Base-by-base conservation (phyloP, 2,329 filamentous ascomycete genomes). In the Corynespora cassiicola region DNA sequence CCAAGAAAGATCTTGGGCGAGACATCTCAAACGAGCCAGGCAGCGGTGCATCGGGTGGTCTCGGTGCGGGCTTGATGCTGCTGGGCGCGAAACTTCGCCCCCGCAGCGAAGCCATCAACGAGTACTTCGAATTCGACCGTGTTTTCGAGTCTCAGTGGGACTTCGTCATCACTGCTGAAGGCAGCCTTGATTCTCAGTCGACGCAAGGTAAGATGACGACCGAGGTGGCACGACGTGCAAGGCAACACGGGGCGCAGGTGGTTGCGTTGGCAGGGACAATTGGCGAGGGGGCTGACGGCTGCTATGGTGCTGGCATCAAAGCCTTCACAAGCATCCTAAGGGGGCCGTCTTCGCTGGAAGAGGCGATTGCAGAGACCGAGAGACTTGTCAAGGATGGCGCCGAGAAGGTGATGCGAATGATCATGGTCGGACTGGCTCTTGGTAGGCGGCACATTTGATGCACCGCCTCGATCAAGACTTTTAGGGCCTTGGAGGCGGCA, bases 81-180 rank as follows among this genome's bases (percentile, higher is more conserved):
- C 52, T 79, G 18, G 75, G 75, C 26, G 75, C 73, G 2, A 63
- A 47, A 20, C 58, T 80, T 11, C 67, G 72, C 30, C 73, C 75
- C 11, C 65, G 76, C 29, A 75, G 73, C 50, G 75, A 77, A 36
- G 71, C 75, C 17, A 71, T 79, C 49, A 75, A 72, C 53, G 72
- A 76, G 42, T 79, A 78, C 48, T 73, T 79, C 31, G 68, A 72
- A 34, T 58, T 79, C 18, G 68, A 74, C 25, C 61, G 61, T 2
- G 62, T 78, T 3, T 74, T 80, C 36, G 66, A 71, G 10, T 55
- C 71, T 18, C 46, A 52, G 15, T 77, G 73, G 46, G 72, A 80
- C 40, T 65, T 80, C 6, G 74, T 79, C 1, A 65, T 80, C 45
- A 80, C 76, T 1, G 77, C 75, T 2, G 77, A 80, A 50, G 76